Evolutionary conservation across 2,329 filamentous ascomycete genomes (phyloP).

Genomic region (Lomentospora prolificans): DNA sequence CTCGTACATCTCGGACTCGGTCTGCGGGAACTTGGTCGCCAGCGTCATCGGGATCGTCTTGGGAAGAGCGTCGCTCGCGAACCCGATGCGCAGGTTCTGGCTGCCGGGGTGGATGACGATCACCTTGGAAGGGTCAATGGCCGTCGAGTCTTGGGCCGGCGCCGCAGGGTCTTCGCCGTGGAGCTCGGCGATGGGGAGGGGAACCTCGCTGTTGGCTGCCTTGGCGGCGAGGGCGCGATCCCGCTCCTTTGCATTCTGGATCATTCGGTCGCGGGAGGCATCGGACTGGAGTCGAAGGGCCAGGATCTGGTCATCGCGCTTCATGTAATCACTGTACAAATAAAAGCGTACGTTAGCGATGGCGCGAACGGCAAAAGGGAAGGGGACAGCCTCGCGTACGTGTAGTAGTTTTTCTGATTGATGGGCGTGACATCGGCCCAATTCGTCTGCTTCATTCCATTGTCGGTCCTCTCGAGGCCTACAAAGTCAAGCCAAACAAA

Average conservation of each 20-base stretch:
- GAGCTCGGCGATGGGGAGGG: constrained; percentile 50
- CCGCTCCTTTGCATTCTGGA: constrained; percentile 77
- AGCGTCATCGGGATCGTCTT: constrained; percentile 92
- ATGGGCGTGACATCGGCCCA: constrained; percentile 92
- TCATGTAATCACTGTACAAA: constrained; percentile 75
- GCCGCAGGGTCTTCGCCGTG: constrained; percentile 46
- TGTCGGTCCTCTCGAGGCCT: constrained; percentile 95
- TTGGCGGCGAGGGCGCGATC: constrained; percentile 79
- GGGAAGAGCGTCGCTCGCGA: constrained; percentile 90
- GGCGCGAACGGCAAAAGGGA: neutral
- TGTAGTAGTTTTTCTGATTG: constrained; percentile 99
- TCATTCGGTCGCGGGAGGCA: constrained; percentile 71
- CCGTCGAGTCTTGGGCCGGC: constrained; percentile 40
- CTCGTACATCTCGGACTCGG: constrained; percentile 74
- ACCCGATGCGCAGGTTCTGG: constrained; percentile 86
- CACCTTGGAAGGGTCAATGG: constrained; percentile 70
- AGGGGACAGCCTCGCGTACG: constrained; percentile 41
- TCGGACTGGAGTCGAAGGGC: constrained; percentile 82
- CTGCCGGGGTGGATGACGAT: constrained; percentile 94
- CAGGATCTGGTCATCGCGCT: constrained; percentile 92
- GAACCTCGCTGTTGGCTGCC: constrained; percentile 56
- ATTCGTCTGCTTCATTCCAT: constrained; percentile 90
- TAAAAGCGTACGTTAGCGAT: constrained; percentile 6
- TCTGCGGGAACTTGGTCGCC: constrained; percentile 65
- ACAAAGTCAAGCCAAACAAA: constrained; percentile 7